Evolutionary conservation across 345 rosid species (phyloP), one percentile per base, ranked within the genome.

Genomic region (Physaria fendleri): DNA sequence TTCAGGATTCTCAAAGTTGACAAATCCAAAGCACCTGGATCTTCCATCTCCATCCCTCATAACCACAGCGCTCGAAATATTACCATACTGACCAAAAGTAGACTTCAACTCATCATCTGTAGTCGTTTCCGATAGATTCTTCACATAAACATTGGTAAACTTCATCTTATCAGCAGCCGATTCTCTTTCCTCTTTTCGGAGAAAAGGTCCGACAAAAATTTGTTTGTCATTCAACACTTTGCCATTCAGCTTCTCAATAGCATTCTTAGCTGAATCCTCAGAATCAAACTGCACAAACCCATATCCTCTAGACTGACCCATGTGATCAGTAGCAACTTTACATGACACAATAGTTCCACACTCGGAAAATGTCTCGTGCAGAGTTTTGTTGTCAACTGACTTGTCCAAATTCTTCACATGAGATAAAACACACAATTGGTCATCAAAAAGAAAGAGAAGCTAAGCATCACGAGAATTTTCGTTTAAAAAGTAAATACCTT

Each of bases 21-120:
- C 91, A 77, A 93, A 93, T 47, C 99, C 99, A 76, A 93, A 87
- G 72, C 99, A 83, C 72, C 71, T 84, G 5, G 94, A 83, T 46
- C 83, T 88, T 2, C 99, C 95, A 67, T 83, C 91, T 2, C 72
- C 85, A 16, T 82, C 85, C 45, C 89, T 81, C 89, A 85, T 87
- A 56, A 85, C 77, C 27, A 81, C 92, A 58, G 76, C 72, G 65
- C 95, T 87, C 13, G 87, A 85, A 23, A 81, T 81, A 12, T 58
- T 22, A 57, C 95, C 95, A 57, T 73, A 78, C 63, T 85, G 92
- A 72, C 78, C 87, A 74, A 85, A 87, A 50, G 32, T 46, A 59
- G 65, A 76, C 73, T 66, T 76, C 64, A 87, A 54, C 33, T 85
- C 87, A 14, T 87, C 89, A 43, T 87, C 87, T 1, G 77, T 74